A percentile compares a stretch with the other conserved stretches of the same genome.
Evolutionary conservation across 495 filamentous ascomycete genomes (phyloP).

Genomic region (Penicillium fimorum): DNA sequence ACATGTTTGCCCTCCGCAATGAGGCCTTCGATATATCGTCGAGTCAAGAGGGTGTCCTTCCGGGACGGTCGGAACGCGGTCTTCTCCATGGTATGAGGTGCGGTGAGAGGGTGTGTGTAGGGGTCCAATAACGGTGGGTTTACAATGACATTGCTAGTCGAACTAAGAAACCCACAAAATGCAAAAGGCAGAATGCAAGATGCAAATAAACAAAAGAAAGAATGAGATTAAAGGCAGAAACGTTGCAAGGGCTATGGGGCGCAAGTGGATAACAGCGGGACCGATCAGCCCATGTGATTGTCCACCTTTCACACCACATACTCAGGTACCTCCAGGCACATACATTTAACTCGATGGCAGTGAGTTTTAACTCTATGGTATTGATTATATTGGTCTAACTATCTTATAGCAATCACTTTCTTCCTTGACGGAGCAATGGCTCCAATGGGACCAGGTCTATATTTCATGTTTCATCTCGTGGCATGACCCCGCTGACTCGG

Average conservation of each 20-base stretch:
- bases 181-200: neutral
- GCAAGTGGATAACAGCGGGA: conserved; percentile 26
- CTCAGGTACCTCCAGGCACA: neutral
- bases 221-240: conserved; percentile 11
- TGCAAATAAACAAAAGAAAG: conserved; percentile 1
- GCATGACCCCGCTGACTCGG: conserved; percentile 20
- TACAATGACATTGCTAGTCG: conserved; percentile 8
- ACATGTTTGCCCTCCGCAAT: conserved; percentile 84
- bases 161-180: neutral
- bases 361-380: conserved; percentile 6
- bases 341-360: conserved; percentile 21
- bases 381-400: neutral
- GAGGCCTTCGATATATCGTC: conserved; percentile 78
- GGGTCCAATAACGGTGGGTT: neutral
- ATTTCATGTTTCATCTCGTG: conserved; percentile 2
- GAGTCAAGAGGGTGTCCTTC: conserved; percentile 56
- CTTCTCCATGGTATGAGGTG: conserved; percentile 22
- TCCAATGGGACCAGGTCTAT: conserved; percentile 59
- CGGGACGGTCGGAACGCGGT: conserved; percentile 27
- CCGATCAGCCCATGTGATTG: conserved; percentile 23
- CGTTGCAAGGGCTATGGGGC: conserved; percentile 17
- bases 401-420: conserved; percentile 31
- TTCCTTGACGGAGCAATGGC: conserved; percentile 54
- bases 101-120: conserved; percentile 3
- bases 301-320: conserved; percentile 13